Conservation (phyloP, 2,329 filamentous ascomycete species). For the Curvularia spicifera region DNA sequence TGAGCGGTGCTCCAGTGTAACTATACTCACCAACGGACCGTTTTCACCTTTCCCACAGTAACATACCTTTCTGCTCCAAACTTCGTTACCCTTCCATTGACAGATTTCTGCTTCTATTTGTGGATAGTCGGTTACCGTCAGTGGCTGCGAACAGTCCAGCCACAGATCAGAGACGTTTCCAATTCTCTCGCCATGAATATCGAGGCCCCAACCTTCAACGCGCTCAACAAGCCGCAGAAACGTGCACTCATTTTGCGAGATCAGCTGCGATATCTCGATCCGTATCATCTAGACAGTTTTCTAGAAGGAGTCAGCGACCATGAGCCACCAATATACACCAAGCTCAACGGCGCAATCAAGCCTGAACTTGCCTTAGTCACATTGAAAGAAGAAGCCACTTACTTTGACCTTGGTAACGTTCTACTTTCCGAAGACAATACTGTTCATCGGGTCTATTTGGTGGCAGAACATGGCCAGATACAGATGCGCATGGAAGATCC, state of each 20-base stretch:
- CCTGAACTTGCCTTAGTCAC: conserved; percentile 32
- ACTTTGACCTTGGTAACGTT: conserved; percentile 43
- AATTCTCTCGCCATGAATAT: conserved; percentile 14
- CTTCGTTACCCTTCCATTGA: background rate
- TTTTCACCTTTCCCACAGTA: background rate
- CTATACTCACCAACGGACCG: background rate
- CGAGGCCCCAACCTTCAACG: conserved; percentile 24
- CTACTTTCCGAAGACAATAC: conserved; percentile 25
- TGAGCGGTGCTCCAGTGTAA: background rate
- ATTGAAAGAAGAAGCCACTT: conserved; percentile 29
- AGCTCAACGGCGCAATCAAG: conserved; percentile 26
- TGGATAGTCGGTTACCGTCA: background rate
- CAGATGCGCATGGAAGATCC: conserved; percentile 30
- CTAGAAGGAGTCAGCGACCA: conserved; percentile 30
- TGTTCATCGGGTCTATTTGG: conserved; percentile 22
- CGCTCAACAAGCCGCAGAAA: conserved; percentile 38
- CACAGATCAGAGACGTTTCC: background rate
- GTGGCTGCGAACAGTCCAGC: background rate
- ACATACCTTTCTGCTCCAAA: background rate
- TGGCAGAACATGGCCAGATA: conserved; percentile 27
- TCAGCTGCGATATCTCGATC: conserved; percentile 34
- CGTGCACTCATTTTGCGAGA: conserved; percentile 38
- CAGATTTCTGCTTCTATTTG: background rate
- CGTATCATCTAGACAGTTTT: conserved; percentile 37
- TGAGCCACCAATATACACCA: conserved; percentile 42